A percentile compares a stretch with the other conserved stretches of the same genome.
These are phyloP conservation scores for Cyphellophora attinorum DNA, from an alignment of 2,329 filamentous ascomycete genomes.

Conservation along the genomic window DNA sequence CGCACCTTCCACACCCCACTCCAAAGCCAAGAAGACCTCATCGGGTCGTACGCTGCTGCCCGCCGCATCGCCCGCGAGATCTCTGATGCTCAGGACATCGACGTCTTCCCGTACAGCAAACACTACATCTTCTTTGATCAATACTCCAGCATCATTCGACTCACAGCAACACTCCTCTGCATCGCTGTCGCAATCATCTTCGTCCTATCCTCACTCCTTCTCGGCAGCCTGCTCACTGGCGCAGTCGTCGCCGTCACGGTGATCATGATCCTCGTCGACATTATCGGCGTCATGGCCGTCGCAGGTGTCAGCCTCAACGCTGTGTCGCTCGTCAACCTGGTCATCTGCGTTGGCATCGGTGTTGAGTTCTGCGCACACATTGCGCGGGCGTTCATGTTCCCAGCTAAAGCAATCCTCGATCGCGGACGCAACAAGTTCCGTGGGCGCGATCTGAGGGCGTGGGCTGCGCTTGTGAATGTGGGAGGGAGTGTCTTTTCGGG, in stretches of 20 bases:
- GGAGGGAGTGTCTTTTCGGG: constrained; percentile 91
- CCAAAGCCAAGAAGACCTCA: constrained; percentile 83
- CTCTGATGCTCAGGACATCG: constrained; percentile 58
- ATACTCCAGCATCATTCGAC: constrained; percentile 72
- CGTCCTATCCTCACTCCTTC: constrained; percentile 63
- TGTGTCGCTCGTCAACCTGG: constrained; percentile 86
- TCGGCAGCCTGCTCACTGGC: constrained; percentile 76
- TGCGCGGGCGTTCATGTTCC: constrained; percentile 91
- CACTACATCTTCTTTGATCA: constrained; percentile 99
- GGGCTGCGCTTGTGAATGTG: constrained; percentile 90
- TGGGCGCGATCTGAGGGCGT: constrained; percentile 74
- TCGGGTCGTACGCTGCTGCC: constrained; percentile 78
- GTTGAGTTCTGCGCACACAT: constrained; percentile 98
- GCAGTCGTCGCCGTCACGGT: constrained; percentile 78
- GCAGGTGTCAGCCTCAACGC: constrained; percentile 86
- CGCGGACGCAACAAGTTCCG: constrained; percentile 68
- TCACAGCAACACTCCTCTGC: constrained; percentile 71
- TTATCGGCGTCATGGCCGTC: constrained; percentile 89
- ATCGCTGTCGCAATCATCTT: constrained; percentile 82
- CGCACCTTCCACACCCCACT: constrained; percentile 81
- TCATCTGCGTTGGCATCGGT: constrained; percentile 92
- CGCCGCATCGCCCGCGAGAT: constrained; percentile 78
- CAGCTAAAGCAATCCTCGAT: constrained; percentile 71
- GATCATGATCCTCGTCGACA: constrained; percentile 85
- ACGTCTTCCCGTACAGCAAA: constrained; percentile 92